Evolutionary conservation across 768 basidiomycete species (phyloP), one percentile per base, ranked within the genome.

Genomic region (Xanthoconium stramineum): DNA sequence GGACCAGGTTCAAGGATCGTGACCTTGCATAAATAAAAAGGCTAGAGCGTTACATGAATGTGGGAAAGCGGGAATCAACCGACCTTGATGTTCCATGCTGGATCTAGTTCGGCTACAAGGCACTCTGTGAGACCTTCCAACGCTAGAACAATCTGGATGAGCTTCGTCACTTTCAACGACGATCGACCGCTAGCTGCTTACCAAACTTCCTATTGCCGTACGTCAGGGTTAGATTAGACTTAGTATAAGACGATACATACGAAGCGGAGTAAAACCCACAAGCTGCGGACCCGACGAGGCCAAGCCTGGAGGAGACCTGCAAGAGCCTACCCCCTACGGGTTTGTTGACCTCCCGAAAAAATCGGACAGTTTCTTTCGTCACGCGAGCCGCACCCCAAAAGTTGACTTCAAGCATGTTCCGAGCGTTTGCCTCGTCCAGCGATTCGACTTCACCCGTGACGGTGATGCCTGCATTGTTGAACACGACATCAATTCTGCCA

Each of bases 251-350:
- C 15, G 2, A 20, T 32, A 61, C 69, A 52, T 8, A 66, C 69
- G 69, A 64, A 29, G 72, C 70, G 24, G 53, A 39, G 37, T 74
- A 74, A 29, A 61, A 63, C 7, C 60, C 65, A 8, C 19, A 11
- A 1, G 47, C 52, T 4, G 65, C 56, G 1, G 1, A 2, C 6
- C 62, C 72, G 0, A 54, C 53, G 8, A 77, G 13, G 3, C 74
- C 77, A 2, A 66, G 50, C 44, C 60, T 57, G 3, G 77, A 77
- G 32, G 71, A 72, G n/a, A 70, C 69, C 43, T 76, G 74, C 6
- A 79, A 55, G 11, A 80, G 57, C 12, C 69, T 62, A 1, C 78
- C 77, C 8, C 75, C 76, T 0, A 58, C 53, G 0, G 78, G 76
- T 15, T 62, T 65, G 50, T 76, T 24, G 24, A 24, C 24, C 24